Evolutionary conservation across 139 green algal genomes (phyloP).

Genomic region (Eudorina sp.): DNA sequence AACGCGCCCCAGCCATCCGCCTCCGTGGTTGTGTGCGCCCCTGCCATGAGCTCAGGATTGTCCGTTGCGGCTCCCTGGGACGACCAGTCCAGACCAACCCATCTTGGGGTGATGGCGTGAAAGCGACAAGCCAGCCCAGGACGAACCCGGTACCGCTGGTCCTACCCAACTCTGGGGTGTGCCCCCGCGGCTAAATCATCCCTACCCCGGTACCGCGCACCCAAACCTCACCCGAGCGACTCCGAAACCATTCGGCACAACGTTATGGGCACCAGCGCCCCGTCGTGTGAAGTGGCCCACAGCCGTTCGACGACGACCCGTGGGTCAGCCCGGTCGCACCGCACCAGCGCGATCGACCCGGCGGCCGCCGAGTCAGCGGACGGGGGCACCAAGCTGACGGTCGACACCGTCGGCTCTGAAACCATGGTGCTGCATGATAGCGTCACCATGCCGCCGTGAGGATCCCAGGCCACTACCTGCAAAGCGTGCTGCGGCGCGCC

Average conservation of each 20-base stretch:
- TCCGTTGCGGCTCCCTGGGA: too few species aligned
- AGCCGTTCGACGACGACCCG: slow-evolving; percentile 24
- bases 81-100: too few species aligned
- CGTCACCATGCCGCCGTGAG: neutral
- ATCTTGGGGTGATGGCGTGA: too few species aligned
- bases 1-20: too few species aligned
- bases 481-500: neutral
- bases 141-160: too few species aligned
- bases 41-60: too few species aligned
- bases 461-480: neutral
- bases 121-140: too few species aligned
- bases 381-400: neutral
- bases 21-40: too few species aligned
- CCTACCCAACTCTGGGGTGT: too few species aligned
- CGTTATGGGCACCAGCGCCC: slow-evolving; percentile 23
- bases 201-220: too few species aligned
- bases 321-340: neutral
- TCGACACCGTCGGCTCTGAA: neutral
- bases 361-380: neutral
- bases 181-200: too few species aligned
- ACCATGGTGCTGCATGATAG: slow-evolving; percentile 33
- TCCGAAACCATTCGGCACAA: slow-evolving; percentile 4
- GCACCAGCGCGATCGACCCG: neutral
- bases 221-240: too few species aligned
- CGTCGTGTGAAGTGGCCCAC: slow-evolving; percentile 24